phyloP scores from a whole-genome alignment of 495 filamentous ascomycete species.

The Xylaria acuta region DNA sequence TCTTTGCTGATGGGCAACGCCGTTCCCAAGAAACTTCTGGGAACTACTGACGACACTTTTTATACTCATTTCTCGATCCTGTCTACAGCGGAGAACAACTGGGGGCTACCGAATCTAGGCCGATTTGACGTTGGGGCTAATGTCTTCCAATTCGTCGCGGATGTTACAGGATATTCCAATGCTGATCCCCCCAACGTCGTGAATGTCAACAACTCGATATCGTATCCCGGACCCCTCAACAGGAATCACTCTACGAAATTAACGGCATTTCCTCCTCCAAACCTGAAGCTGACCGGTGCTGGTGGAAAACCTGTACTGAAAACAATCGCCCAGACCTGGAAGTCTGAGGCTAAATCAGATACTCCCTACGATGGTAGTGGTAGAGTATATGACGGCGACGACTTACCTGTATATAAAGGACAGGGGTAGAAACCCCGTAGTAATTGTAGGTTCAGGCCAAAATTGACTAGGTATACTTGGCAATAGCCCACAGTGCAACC shows the following conservation, averaged over 20 bases:
- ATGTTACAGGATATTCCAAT: slow-evolving; percentile 64
- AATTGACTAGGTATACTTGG: no score
- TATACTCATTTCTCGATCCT: slow-evolving; percentile 76
- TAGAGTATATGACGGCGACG: slow-evolving; percentile 49
- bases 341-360: slow-evolving; percentile 22
- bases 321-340: slow-evolving; percentile 41
- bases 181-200: slow-evolving; percentile 61
- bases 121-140: slow-evolving; percentile 77
- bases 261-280: slow-evolving; percentile 50
- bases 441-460: no score
- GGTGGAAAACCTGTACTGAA: slow-evolving; percentile 47
- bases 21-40: slow-evolving; percentile 60
- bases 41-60: slow-evolving; percentile 68
- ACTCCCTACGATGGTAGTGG: slow-evolving; percentile 60
- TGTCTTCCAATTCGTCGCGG: slow-evolving; percentile 66
- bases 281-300: slow-evolving; percentile 51
- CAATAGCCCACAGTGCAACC: no score
- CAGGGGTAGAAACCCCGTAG: slow-evolving; percentile 15
- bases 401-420: slow-evolving; percentile 33
- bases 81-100: slow-evolving; percentile 69
- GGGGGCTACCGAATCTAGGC: slow-evolving; percentile 69
- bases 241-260: slow-evolving; percentile 36
- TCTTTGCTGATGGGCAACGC: slow-evolving; percentile 69
- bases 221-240: slow-evolving; percentile 64
- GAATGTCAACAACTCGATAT: slow-evolving; percentile 67